Evolutionary conservation across 176 grass and related monocot genomes (phyloP).

Genomic region (Melocanna baccifera): DNA sequence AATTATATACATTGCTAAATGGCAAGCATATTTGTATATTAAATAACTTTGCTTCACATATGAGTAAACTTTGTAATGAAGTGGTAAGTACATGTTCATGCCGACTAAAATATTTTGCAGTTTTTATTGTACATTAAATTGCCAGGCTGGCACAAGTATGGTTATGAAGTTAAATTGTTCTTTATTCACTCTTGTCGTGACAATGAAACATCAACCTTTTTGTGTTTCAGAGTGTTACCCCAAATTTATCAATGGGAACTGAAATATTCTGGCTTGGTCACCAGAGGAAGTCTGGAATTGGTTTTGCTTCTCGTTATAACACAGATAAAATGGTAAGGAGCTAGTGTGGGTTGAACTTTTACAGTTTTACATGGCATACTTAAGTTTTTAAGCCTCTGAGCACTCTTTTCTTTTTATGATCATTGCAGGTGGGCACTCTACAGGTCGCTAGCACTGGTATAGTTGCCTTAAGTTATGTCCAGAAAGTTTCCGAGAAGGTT

Average conservation of each 20-base stretch:
- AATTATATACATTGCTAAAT: not conserved
- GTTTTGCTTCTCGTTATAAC: constrained; percentile 92
- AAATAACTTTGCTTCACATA: not conserved
- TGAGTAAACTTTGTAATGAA: constrained; percentile 13
- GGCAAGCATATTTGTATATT: not conserved
- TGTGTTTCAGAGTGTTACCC: constrained; percentile 79
- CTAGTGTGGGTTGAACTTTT: not conserved
- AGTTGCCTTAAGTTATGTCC: constrained; percentile 93
- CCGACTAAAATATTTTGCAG: not conserved
- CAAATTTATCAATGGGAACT: constrained; percentile 77
- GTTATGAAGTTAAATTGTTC: not conserved
- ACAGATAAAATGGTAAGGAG: constrained; percentile 86
- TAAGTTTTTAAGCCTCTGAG: not conserved
- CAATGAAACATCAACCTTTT: not conserved
- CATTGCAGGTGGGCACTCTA: constrained; percentile 80
- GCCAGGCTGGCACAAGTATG: not conserved
- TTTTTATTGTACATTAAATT: not conserved
- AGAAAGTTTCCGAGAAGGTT: constrained; percentile 98
- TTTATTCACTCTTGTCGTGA: not conserved
- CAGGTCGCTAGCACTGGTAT: constrained; percentile 95
- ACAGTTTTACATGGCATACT: not conserved
- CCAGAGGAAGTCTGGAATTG: constrained; percentile 93
- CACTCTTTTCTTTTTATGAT: constrained; percentile 5
- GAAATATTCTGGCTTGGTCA: constrained; percentile 99
- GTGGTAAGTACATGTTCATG: not conserved